Evolutionary conservation across 148 eudicot genomes (phyloP).

Genomic region (Tetragonia tetragonoides): DNA sequence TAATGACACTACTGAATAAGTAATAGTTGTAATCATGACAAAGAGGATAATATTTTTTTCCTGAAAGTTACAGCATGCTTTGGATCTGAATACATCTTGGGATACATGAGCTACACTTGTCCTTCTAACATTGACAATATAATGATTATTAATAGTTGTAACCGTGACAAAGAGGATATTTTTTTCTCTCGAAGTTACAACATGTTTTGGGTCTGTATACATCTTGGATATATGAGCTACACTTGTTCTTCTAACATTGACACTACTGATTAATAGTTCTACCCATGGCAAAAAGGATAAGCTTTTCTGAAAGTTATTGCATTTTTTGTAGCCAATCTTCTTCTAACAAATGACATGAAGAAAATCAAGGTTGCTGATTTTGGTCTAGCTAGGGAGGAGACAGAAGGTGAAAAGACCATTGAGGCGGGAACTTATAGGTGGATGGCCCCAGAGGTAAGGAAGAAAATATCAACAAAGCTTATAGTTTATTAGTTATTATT

Average conservation of each 20-base stretch:
- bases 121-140: neutral
- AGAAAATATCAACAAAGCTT: neutral
- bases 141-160: neutral
- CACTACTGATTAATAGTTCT: neutral
- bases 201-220: neutral
- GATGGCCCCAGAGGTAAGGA: conserved; percentile 51
- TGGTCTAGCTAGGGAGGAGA: conserved; percentile 43
- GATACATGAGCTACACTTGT: neutral
- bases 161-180: neutral
- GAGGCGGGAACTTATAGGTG: conserved; percentile 50
- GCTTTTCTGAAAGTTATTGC: neutral
- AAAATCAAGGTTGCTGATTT: conserved; percentile 42
- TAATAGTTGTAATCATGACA: neutral
- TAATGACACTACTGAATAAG: neutral
- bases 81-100: neutral
- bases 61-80: neutral
- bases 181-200: neutral
- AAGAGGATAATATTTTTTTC: neutral
- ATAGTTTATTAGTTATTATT: neutral
- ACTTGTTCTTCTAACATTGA: neutral
- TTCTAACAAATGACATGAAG: conserved; percentile 36
- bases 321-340: conserved; percentile 34
- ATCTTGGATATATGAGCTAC: neutral
- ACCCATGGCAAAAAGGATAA: neutral
- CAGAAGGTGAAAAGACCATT: conserved; percentile 35